Evolutionary conservation across 345 rosid species (phyloP).

Genomic region (Noccaea bulbosa): DNA sequence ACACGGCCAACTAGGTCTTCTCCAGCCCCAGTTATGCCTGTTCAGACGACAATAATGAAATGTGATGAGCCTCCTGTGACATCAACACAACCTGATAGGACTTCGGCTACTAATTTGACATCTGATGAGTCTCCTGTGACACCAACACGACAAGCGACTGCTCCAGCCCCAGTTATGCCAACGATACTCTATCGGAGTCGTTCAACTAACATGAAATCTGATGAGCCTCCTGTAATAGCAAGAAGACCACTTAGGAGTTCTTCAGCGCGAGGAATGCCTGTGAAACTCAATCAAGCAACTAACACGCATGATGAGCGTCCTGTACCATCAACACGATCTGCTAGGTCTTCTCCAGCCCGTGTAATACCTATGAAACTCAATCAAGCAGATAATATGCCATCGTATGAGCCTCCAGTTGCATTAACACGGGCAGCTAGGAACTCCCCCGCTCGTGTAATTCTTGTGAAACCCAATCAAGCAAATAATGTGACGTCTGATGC

Average conservation of each 20-base stretch:
- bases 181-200: constrained; percentile 31
- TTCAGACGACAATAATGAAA: constrained; percentile 32
- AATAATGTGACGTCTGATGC: constrained; percentile 24
- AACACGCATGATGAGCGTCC: constrained; percentile 37
- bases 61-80: constrained; percentile 27
- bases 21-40: constrained; percentile 26
- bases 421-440: constrained; percentile 39
- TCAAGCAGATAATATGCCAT: constrained; percentile 33
- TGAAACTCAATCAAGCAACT: constrained; percentile 28
- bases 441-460: constrained; percentile 36
- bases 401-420: constrained; percentile 36
- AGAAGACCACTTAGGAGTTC: constrained; percentile 38
- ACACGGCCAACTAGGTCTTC: constrained; percentile 30
- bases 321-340: constrained; percentile 37
- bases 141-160: constrained; percentile 20
- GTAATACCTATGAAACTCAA: constrained; percentile 30
- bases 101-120: constrained; percentile 26
- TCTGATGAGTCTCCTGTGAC: constrained; percentile 30
- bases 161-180: constrained; percentile 29
- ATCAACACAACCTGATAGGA: constrained; percentile 33
- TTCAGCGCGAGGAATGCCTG: constrained; percentile 37
- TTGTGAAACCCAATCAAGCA: constrained; percentile 21
- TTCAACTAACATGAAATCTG: constrained; percentile 38
- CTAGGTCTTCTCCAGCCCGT: constrained; percentile 43
- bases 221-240: constrained; percentile 37